Percentiles rank a stretch among this genome's conserved stretches.
phyloP scores from a whole-genome alignment of 2,329 filamentous ascomycete genomes.

The Pseudogymnoascus sp. region DNA sequence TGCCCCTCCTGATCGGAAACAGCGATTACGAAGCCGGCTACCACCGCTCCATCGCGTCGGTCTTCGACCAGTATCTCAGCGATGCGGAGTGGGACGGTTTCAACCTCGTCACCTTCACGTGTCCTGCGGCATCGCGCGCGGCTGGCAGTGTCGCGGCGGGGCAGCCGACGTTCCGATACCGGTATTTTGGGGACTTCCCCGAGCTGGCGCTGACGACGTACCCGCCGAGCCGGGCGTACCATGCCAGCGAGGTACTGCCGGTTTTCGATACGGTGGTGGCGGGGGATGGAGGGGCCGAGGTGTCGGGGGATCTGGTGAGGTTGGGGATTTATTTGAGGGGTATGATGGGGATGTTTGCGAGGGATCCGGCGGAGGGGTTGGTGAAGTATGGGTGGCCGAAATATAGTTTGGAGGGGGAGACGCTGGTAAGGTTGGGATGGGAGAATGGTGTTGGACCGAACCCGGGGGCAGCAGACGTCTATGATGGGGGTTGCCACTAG shows the following conservation, averaged over 20 bases:
- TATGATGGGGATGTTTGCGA: slow-evolving; percentile 36
- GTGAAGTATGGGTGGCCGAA: slow-evolving; percentile 27
- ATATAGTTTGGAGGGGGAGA: slow-evolving; percentile 19
- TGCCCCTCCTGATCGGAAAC: slow-evolving; percentile 15
- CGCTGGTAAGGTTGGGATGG: slow-evolving; percentile 26
- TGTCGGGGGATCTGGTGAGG: slow-evolving; percentile 22
- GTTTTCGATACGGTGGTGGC: slow-evolving; percentile 28
- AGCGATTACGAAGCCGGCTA: slow-evolving; percentile 11
- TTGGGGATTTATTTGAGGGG: slow-evolving; percentile 31
- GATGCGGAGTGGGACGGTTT: background rate
- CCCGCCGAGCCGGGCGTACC: slow-evolving; percentile 30
- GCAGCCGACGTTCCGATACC: slow-evolving; percentile 33
- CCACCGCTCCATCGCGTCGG: background rate
- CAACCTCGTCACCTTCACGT: slow-evolving; percentile 27
- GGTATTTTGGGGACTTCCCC: slow-evolving; percentile 33
- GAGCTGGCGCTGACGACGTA: slow-evolving; percentile 25
- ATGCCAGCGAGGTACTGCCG: slow-evolving; percentile 29
- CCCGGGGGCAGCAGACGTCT: background rate
- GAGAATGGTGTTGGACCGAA: slow-evolving; percentile 23
- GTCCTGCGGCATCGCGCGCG: slow-evolving; percentile 26
- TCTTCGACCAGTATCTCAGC: background rate
- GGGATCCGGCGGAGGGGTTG: slow-evolving; percentile 31
- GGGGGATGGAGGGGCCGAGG: slow-evolving; percentile 15
- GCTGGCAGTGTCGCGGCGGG: slow-evolving; percentile 22
- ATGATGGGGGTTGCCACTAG: background rate